These are phyloP conservation scores for Periglandula ipomoeae DNA, from an alignment of 2,329 filamentous ascomycete species.

Conservation along the genomic window DNA sequence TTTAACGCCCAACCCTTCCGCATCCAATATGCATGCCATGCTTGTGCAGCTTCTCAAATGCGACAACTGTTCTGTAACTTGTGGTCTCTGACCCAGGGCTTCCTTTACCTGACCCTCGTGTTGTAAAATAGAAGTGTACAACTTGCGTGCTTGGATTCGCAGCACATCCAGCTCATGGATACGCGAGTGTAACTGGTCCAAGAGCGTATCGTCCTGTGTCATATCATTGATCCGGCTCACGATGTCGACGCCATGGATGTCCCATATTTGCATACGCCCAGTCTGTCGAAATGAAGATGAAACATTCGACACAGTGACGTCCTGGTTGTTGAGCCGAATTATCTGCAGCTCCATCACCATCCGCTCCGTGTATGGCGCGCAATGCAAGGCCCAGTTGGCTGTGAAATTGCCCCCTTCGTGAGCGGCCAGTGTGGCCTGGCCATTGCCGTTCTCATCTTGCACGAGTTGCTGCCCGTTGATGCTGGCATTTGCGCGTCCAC, in stretches of 20 bases:
- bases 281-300: slow-evolving; percentile 37
- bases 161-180: slow-evolving; percentile 36
- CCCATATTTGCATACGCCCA: slow-evolving; percentile 30
- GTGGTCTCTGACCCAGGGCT: slow-evolving; percentile 21
- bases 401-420: too few species aligned
- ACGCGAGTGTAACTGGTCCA: slow-evolving; percentile 29
- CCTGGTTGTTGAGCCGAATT: too few species aligned
- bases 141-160: slow-evolving; percentile 29
- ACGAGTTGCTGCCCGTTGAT: too few species aligned
- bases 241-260: slow-evolving; percentile 31
- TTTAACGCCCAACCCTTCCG: neutral
- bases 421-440: too few species aligned
- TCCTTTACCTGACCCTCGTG: slow-evolving; percentile 32
- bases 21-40: neutral
- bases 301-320: slow-evolving; percentile 24
- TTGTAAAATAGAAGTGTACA: slow-evolving; percentile 32
- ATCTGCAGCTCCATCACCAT: too few species aligned
- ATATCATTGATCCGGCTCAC: slow-evolving; percentile 15
- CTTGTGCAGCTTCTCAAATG: neutral
- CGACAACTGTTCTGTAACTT: neutral
- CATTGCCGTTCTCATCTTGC: too few species aligned
- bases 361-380: too few species aligned
- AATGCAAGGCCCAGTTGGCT: too few species aligned
- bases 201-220: neutral
- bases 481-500: too few species aligned